phyloP scores from a whole-genome alignment of 225 moss, liverwort and hornwort genomes.

The Lunularia cruciata region DNA sequence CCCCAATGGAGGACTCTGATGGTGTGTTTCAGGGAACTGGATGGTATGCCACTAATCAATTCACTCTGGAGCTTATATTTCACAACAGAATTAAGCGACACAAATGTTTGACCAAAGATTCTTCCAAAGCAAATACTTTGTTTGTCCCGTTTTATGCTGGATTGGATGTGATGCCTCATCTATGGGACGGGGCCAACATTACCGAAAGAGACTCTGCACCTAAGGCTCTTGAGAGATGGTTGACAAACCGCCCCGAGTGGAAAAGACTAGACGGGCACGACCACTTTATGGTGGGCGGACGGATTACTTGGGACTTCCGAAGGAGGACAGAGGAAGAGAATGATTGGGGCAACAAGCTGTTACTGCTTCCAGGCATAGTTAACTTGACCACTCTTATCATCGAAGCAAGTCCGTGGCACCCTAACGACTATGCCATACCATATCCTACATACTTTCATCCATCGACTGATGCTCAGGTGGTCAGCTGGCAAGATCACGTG shows the following conservation, averaged over 20 bases:
- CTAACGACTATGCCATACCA: slow-evolving; percentile 65
- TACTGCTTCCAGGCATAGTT: slow-evolving; percentile 41
- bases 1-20: slow-evolving; percentile 41
- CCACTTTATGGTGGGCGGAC: slow-evolving; percentile 75
- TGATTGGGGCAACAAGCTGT: slow-evolving; percentile 90
- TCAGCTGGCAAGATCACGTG: slow-evolving; percentile 58
- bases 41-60: slow-evolving; percentile 81
- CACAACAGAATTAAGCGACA: slow-evolving; percentile 62
- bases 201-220: slow-evolving; percentile 59
- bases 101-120: slow-evolving; percentile 55
- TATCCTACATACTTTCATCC: slow-evolving; percentile 95
- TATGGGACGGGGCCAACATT: slow-evolving; percentile 49
- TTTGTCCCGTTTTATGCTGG: slow-evolving; percentile 87
- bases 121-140: slow-evolving; percentile 42
- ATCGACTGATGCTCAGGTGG: slow-evolving; percentile 43
- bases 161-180: slow-evolving; percentile 61
- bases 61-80: slow-evolving; percentile 68
- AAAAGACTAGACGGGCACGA: slow-evolving; percentile 53
- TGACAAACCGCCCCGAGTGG: slow-evolving; percentile 57
- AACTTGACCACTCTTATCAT: slow-evolving; percentile 78
- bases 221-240: slow-evolving; percentile 37
- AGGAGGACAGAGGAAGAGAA: slow-evolving; percentile 54
- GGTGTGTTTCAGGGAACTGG: slow-evolving; percentile 54
- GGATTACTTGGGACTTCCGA: slow-evolving; percentile 92
- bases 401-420: slow-evolving; percentile 68